A percentile compares a stretch with the other conserved stretches of the same genome.
Conservation (phyloP, 257 asterid genomes). For the Solanum lignicaule region DNA sequence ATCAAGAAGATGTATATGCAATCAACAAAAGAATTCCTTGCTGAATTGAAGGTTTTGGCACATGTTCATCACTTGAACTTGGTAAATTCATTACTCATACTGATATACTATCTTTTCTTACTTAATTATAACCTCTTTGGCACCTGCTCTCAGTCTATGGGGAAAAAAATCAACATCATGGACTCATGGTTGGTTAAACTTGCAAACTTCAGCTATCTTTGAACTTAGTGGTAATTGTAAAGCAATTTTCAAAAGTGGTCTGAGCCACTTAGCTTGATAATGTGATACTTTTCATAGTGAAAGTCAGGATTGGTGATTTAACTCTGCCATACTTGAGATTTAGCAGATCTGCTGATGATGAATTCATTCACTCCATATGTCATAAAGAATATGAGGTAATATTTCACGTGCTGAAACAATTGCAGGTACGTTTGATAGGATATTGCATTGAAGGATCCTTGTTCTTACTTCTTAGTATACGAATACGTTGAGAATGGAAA, state of each 20-base stretch:
- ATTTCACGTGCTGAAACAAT: not conserved
- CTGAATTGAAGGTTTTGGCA: conserved; percentile 70
- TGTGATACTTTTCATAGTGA: not conserved
- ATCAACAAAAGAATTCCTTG: conserved; percentile 72
- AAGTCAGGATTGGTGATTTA: not conserved
- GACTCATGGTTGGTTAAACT: not conserved
- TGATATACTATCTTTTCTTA: not conserved
- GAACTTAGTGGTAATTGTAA: not conserved
- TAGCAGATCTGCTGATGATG: not conserved
- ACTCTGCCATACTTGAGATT: not conserved
- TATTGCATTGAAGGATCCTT: conserved; percentile 70
- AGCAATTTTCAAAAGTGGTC: not conserved
- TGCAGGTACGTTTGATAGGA: conserved; percentile 78
- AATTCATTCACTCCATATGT: not conserved
- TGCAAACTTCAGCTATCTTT: not conserved
- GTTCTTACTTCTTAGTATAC: conserved; percentile 43
- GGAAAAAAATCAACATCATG: too few relatives aligned
- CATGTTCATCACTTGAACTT: conserved; percentile 84
- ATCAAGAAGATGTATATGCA: conserved; percentile 86
- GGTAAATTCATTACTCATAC: conserved; percentile 24
- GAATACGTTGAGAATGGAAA: conserved; percentile 81
- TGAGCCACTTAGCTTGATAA: not conserved
- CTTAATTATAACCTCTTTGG: not conserved
- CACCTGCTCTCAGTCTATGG: too few relatives aligned
- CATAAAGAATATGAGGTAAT: not conserved